Conservation (phyloP, 2,329 filamentous ascomycete genomes). For the Aspergillus nomiae region DNA sequence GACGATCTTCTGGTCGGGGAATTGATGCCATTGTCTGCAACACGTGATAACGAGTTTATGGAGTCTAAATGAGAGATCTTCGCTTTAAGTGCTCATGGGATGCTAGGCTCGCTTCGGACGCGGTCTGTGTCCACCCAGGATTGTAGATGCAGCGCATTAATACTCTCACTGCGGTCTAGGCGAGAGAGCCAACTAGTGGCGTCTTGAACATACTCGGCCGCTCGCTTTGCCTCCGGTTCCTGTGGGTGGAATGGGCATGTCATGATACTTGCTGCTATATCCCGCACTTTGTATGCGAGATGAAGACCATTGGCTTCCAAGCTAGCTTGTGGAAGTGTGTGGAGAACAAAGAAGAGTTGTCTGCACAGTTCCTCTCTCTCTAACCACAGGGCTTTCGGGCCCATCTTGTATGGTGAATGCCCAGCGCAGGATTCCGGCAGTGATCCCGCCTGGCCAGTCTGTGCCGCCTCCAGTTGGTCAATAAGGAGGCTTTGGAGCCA, state of each 20-base stretch:
- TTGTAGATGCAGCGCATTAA: slow-evolving; percentile 16
- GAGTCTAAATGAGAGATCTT: too few species aligned
- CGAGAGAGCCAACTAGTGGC: slow-evolving; percentile 16
- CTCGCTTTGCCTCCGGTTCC: slow-evolving; percentile 19
- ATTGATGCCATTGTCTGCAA: too few species aligned
- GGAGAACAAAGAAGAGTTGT: slow-evolving; percentile 39
- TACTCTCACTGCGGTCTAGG: slow-evolving; percentile 17
- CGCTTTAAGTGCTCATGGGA: too few species aligned
- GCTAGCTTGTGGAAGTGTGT: slow-evolving; percentile 33
- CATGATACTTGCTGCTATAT: slow-evolving; percentile 37
- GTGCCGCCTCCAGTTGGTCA: slow-evolving; percentile 34
- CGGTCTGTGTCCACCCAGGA: too few species aligned
- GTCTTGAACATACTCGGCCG: slow-evolving; percentile 14
- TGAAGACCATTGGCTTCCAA: slow-evolving; percentile 41
- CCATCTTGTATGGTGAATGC: too few species aligned
- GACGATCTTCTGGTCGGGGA: too few species aligned
- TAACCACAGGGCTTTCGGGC: slow-evolving; percentile 24
- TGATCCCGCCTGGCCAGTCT: background rate
- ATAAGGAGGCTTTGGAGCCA: slow-evolving; percentile 41
- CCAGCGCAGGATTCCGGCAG: too few species aligned
- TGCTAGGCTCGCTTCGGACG: too few species aligned
- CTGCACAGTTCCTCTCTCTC: slow-evolving; percentile 41
- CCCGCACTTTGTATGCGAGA: slow-evolving; percentile 40
- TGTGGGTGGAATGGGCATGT: slow-evolving; percentile 32
- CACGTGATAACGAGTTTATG: too few species aligned